These are phyloP conservation scores for Claviceps paspali DNA, from an alignment of 2,329 filamentous ascomycete genomes.

Conservation along the genomic window DNA sequence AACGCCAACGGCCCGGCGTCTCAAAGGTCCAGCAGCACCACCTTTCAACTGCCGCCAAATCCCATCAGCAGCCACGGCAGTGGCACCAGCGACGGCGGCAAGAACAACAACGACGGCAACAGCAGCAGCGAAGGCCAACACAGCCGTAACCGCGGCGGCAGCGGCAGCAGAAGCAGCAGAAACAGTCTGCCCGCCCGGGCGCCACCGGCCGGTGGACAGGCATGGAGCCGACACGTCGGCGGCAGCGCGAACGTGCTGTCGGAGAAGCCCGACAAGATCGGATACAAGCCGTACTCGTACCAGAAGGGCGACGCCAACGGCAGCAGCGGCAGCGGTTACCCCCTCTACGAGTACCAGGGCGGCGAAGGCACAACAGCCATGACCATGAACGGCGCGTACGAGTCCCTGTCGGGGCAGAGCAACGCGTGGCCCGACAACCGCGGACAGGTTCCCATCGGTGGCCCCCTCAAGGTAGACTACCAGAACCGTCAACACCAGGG, in stretches of 20 bases:
- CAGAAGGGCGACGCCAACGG: conserved; percentile 7
- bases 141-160: not conserved
- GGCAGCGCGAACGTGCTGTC: conserved; percentile 4
- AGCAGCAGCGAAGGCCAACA: not conserved
- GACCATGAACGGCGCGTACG: not conserved
- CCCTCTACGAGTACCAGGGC: not conserved
- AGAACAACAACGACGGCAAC: not conserved
- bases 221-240: conserved; percentile 5
- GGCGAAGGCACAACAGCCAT: not conserved
- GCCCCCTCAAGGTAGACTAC: not conserved
- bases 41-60: conserved; percentile 4
- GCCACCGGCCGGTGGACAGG: not conserved
- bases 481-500: not conserved
- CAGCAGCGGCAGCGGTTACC: not conserved
- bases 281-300: conserved; percentile 20
- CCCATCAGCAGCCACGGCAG: not conserved
- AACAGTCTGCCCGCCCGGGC: not conserved
- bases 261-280: conserved; percentile 9
- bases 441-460: not conserved
- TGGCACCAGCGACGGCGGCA: not conserved
- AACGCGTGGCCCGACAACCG: conserved; percentile 1
- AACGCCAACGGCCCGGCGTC: not conserved
- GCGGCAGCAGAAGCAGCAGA: not conserved
- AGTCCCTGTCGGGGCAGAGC: not conserved
- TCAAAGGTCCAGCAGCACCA: conserved; percentile 2